Percentiles rank a stretch among this genome's conserved stretches.
phyloP scores from a whole-genome alignment of 495 filamentous ascomycete species.

The Aspergillus asperescens region DNA sequence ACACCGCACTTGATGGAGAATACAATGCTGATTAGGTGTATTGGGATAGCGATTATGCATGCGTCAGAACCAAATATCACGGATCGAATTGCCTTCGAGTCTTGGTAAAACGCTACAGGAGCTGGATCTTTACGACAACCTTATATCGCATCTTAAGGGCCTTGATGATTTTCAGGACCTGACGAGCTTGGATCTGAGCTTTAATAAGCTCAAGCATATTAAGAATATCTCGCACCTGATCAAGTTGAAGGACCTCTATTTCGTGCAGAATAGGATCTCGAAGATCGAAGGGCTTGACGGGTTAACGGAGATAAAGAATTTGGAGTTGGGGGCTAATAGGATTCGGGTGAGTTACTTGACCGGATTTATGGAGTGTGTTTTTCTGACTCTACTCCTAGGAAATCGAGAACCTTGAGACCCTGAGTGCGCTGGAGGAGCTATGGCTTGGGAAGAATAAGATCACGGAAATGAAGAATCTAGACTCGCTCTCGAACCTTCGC shows the following conservation, averaged over 20 bases:
- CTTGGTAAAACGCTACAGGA: slow-evolving; percentile 66
- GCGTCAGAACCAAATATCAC: slow-evolving; percentile 84
- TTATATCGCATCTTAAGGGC: slow-evolving; percentile 82
- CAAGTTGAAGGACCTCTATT: slow-evolving; percentile 79
- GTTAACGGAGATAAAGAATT: slow-evolving; percentile 64
- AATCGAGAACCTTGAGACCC: slow-evolving; percentile 77
- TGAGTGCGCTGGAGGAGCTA: slow-evolving; percentile 73
- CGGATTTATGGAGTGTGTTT: background rate
- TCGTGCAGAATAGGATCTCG: slow-evolving; percentile 90
- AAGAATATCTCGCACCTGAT: slow-evolving; percentile 77
- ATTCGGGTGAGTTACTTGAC: slow-evolving; percentile 54
- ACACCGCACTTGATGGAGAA: background rate
- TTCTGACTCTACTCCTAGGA: slow-evolving; percentile 45
- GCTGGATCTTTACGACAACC: slow-evolving; percentile 95
- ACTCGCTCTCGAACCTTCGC: slow-evolving; percentile 67
- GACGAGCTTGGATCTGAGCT: slow-evolving; percentile 81
- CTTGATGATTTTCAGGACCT: slow-evolving; percentile 72
- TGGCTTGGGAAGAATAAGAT: slow-evolving; percentile 99
- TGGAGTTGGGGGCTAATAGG: slow-evolving; percentile 88
- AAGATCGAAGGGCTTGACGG: slow-evolving; percentile 80
- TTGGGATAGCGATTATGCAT: slow-evolving; percentile 68
- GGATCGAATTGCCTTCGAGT: slow-evolving; percentile 60
- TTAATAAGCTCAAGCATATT: slow-evolving; percentile 99
- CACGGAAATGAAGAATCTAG: slow-evolving; percentile 71
- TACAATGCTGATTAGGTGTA: background rate